phyloP scores from a whole-genome alignment of 345 rosid species.

The Geranium rotundifolium region DNA sequence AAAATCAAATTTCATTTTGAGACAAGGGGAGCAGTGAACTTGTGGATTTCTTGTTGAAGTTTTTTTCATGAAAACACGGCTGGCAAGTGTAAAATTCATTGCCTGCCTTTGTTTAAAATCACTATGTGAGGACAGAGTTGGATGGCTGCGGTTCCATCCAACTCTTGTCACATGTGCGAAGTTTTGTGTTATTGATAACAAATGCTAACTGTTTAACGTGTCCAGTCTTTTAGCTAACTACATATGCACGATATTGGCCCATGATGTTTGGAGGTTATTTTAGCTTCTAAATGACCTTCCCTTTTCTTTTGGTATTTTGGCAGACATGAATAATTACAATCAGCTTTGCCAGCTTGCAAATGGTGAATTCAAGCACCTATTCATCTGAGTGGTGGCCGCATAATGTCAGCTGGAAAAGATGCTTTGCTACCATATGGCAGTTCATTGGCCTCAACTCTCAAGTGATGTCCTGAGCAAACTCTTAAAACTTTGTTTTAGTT shows the following conservation, averaged over 20 bases:
- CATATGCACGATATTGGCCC: neutral
- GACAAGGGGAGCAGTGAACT: no score
- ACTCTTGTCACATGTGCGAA: neutral
- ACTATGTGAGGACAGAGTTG: neutral
- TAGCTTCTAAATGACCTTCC: neutral
- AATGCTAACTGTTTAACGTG: neutral
- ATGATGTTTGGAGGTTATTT: neutral
- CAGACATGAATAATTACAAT: slow-evolving; percentile 53
- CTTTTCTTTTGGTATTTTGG: slow-evolving; percentile 10
- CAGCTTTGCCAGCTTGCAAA: slow-evolving; percentile 82
- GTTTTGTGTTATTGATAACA: neutral
- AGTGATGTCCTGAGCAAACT: no score
- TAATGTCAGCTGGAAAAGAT: neutral
- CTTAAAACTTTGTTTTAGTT: no score
- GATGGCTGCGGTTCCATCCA: no score
- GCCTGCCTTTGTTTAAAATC: no score
- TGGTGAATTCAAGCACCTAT: slow-evolving; percentile 61
- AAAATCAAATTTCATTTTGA: no score
- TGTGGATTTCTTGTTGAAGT: no score
- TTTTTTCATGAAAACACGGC: no score
- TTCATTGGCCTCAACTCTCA: no score
- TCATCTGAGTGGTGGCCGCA: slow-evolving; percentile 29
- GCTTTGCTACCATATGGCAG: no score
- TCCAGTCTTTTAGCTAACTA: neutral
- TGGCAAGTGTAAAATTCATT: no score